phyloP scores from a whole-genome alignment of 2,329 filamentous ascomycete species.

The Penicillium aurantiogriseum region DNA sequence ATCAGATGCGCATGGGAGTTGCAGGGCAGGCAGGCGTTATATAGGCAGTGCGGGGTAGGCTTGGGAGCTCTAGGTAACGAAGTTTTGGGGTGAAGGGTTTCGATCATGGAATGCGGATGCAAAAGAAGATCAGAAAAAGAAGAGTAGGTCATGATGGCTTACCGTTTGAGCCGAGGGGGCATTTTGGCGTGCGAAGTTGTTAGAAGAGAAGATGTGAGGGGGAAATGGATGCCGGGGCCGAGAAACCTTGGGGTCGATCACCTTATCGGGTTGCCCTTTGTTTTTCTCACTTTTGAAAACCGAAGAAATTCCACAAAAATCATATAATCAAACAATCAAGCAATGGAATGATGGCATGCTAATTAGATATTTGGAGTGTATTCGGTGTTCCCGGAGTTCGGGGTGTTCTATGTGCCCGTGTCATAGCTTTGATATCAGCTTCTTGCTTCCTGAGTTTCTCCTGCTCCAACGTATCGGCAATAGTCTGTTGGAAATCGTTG shows the following conservation, averaged over 20 bases:
- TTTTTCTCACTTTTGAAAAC: not conserved
- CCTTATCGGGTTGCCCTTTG: not conserved
- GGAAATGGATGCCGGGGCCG: not conserved
- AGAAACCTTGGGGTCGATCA: not conserved
- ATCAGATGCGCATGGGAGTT: not conserved
- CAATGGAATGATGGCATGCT: too few species aligned
- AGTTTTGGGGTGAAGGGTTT: not conserved
- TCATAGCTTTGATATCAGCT: not conserved
- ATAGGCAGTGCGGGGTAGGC: slow-evolving; percentile 23
- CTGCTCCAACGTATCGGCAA: not conserved
- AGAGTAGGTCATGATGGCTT: slow-evolving; percentile 7
- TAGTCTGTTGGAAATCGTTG: not conserved
- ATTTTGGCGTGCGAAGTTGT: slow-evolving; percentile 22
- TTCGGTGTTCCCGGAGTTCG: not conserved
- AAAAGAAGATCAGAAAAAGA: not conserved
- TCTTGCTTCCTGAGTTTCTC: not conserved
- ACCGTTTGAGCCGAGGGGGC: slow-evolving; percentile 39
- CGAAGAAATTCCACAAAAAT: not conserved
- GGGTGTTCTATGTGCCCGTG: not conserved
- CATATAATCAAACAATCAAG: not conserved
- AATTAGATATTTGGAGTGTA: not conserved
- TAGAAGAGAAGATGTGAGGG: slow-evolving; percentile 1
- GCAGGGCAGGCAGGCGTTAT: not conserved
- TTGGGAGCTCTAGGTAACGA: slow-evolving; percentile 11
- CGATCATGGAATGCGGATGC: not conserved